phyloP scores from a whole-genome alignment of 1,139 yeast genomes.

The Taphrina sp. region DNA sequence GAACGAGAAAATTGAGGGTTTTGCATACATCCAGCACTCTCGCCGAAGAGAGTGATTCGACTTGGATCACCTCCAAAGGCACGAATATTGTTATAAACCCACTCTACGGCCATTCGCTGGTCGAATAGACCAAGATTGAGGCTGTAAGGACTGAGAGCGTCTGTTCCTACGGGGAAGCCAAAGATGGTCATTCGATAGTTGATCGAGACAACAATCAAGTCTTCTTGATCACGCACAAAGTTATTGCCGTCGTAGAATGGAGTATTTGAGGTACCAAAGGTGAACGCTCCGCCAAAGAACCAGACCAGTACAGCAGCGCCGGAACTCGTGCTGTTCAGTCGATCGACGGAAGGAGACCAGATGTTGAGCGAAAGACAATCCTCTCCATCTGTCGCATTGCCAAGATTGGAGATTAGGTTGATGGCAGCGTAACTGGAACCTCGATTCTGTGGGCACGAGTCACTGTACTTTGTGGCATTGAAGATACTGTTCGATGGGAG shows the following conservation, averaged over 20 bases:
- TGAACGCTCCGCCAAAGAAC: constrained; percentile 47
- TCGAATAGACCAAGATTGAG: constrained; percentile 45
- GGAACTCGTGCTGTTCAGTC: not conserved
- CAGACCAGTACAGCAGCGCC: constrained; percentile 39
- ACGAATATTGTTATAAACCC: constrained; percentile 45
- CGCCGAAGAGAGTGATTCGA: constrained; percentile 45
- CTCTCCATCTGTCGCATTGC: constrained; percentile 35
- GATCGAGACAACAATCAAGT: constrained; percentile 13
- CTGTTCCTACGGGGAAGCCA: constrained; percentile 28
- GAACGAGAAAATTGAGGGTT: too few relatives aligned
- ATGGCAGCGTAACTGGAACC: not conserved
- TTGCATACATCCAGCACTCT: constrained; percentile 48
- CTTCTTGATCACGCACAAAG: constrained; percentile 21
- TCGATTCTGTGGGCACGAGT: constrained; percentile 31
- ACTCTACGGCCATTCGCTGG: constrained; percentile 43
- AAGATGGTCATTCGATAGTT: constrained; percentile 16
- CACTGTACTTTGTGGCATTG: constrained; percentile 24
- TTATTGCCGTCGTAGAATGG: constrained; percentile 4
- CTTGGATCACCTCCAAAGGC: constrained; percentile 46
- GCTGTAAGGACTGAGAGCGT: constrained; percentile 2
- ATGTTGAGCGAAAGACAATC: constrained; percentile 33
- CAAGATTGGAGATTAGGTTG: not conserved
- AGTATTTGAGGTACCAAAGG: not conserved
- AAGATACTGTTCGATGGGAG: not conserved
- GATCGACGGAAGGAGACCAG: not conserved